phyloP scores from a whole-genome alignment of 768 basidiomycete species.

The Panellus pusillus region DNA sequence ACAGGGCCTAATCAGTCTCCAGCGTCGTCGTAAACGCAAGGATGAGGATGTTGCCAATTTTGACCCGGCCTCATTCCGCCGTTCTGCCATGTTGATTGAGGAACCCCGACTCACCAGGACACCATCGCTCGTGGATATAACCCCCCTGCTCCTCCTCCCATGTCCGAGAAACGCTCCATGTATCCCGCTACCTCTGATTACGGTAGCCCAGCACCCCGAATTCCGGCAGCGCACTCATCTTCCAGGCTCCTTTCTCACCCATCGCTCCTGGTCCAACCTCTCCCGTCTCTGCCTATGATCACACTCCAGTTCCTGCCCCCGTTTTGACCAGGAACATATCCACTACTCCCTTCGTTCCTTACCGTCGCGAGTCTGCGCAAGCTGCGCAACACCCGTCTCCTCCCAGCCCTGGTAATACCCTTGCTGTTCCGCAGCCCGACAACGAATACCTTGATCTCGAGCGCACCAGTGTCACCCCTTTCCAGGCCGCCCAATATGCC shows the following conservation, averaged over 20 bases:
- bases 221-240: conserved; percentile 39
- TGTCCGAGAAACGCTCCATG: conserved; percentile 54
- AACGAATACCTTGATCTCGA: conserved; percentile 63
- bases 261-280: conserved; percentile 29
- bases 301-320: conserved; percentile 1
- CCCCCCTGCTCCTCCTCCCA: conserved; percentile 57
- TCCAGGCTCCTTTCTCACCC: conserved; percentile 38
- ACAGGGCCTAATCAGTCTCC: conserved; percentile 2
- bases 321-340: conserved; percentile 14
- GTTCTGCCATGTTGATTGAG: conserved; percentile 60
- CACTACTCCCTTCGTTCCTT: conserved; percentile 4
- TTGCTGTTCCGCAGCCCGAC: conserved; percentile 20
- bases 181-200: conserved; percentile 33
- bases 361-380: background rate
- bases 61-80: conserved; percentile 58
- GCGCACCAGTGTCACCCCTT: conserved; percentile 71
- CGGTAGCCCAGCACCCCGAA: conserved; percentile 26
- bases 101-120: conserved; percentile 49
- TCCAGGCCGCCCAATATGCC: conserved; percentile 73
- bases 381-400: conserved; percentile 16
- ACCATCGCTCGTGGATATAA: conserved; percentile 43
- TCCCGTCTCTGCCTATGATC: conserved; percentile 21
- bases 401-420: conserved; percentile 25
- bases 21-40: conserved; percentile 44
- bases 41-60: conserved; percentile 47